Conservation (phyloP, 768 basidiomycete genomes). For the Exidia glandulosa region DNA sequence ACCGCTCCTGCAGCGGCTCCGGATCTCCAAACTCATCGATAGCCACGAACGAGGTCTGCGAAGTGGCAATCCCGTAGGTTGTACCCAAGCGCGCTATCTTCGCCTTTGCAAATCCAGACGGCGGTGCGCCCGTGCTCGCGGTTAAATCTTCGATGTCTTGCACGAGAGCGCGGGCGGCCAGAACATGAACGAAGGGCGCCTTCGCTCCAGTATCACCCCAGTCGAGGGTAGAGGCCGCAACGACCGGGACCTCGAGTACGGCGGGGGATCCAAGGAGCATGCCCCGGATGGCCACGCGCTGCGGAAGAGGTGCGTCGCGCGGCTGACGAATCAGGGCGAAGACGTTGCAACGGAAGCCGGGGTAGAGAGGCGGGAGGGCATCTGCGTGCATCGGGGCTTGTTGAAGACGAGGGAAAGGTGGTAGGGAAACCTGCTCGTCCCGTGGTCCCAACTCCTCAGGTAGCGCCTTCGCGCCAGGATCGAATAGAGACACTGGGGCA, state of each 20-base stretch:
- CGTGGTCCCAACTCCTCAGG: background rate
- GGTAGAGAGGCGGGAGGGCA: background rate
- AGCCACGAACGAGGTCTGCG: constrained; percentile 47
- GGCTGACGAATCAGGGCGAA: constrained; percentile 7
- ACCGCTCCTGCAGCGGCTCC: too few species aligned
- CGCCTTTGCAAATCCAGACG: constrained; percentile 26
- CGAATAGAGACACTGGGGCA: background rate
- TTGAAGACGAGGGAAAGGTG: constrained; percentile 5
- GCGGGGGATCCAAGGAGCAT: constrained; percentile 1
- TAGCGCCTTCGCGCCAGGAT: background rate
- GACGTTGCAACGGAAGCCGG: constrained; percentile 7
- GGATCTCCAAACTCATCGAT: constrained; percentile 20
- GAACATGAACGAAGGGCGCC: constrained; percentile 35
- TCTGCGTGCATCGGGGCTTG: constrained; percentile 3
- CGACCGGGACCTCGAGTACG: constrained; percentile 8
- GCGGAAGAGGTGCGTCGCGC: background rate
- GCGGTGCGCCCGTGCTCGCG: constrained; percentile 21
- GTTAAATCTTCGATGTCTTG: constrained; percentile 32
- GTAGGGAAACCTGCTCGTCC: background rate
- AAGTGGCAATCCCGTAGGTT: constrained; percentile 40
- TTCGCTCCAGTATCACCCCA: constrained; percentile 7
- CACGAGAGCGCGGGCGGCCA: constrained; percentile 46
- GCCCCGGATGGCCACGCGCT: constrained; percentile 1
- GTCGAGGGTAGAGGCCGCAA: background rate
- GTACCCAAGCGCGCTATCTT: constrained; percentile 40